phyloP scores from a whole-genome alignment of 306 rosid genomes.

The Casuarina glauca region DNA sequence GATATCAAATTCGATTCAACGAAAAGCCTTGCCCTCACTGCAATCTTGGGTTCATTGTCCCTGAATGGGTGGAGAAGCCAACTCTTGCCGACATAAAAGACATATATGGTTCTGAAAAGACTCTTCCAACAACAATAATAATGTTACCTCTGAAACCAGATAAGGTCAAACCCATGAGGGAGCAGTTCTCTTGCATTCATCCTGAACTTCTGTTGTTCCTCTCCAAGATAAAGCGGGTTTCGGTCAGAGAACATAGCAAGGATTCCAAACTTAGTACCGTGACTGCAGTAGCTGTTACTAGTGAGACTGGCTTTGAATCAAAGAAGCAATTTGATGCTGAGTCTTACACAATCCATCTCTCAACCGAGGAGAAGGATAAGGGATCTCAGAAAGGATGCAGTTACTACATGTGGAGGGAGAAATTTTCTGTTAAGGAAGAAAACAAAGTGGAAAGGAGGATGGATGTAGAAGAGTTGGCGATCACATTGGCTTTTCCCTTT shows the following conservation, averaged over 20 bases:
- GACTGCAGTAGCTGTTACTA: conserved; percentile 47
- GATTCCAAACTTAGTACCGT: conserved; percentile 39
- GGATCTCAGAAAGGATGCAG: conserved; percentile 37
- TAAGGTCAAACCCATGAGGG: conserved; percentile 60
- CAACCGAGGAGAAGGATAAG: conserved; percentile 32
- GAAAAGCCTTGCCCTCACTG: no score
- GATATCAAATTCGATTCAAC: no score
- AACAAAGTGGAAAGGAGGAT: conserved; percentile 48
- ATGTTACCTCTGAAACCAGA: conserved; percentile 68
- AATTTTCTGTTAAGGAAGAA: conserved; percentile 51
- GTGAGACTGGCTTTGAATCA: conserved; percentile 40
- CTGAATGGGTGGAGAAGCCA: no score
- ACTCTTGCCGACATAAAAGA: no score
- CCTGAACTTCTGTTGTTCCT: conserved; percentile 72
- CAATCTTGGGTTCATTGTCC: no score
- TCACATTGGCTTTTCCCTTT: conserved; percentile 65
- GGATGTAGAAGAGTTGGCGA: conserved; percentile 18
- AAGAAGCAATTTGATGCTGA: conserved; percentile 68
- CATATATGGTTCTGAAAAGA: conserved; percentile 39
- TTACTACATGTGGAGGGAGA: conserved; percentile 75
- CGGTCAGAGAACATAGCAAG: no score
- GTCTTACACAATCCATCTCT: conserved; percentile 62
- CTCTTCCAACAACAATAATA: conserved; percentile 61
- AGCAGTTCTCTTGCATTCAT: conserved; percentile 65
- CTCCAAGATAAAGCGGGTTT: conserved; percentile 38